Evolutionary conservation across 129 eudicot genomes (phyloP), one percentile per base, ranked within the genome.

Genomic region (Helianthus tuberosus): DNA sequence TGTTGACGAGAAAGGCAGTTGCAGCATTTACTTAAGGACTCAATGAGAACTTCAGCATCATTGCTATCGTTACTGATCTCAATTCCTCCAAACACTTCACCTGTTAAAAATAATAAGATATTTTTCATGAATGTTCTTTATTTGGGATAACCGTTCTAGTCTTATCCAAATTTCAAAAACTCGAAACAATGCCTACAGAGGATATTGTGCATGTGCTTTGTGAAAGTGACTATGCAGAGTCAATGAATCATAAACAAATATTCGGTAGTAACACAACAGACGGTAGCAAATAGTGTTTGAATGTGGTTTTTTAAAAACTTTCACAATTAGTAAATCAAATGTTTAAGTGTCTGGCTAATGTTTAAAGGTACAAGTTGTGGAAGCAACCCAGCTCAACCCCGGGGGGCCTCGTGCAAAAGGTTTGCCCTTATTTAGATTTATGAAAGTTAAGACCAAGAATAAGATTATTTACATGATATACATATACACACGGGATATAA

Each of bases 61-160:
- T 87, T 95, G 87, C 80, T 84, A 23, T 87, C 92, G 66, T 84
- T 77, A 69, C 69, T 49, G 60, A 95, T 29, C 44, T 89, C 72
- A 68, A 91, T 75, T 66, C 97, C 99, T 53, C 92, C 99, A 82
- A 83, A 95, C 27, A 95, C 86, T 87, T 95, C 99, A 77, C 99
- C 99, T 95, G 46, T 46, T 20, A 20, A 20, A 20, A 20, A 20
- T 20, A 20, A 20, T 20, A 20, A 20, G 23, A 20, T 20, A 20
- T 20, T 20, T 64, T 15, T 15, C 71, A 70, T 7, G 27, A 55
- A 23, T 25, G 39, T n/a, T 74, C 15, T 64, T 35, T 15, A 25
- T 41, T 14, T 38, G 17, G 57, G n/a, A 65, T 54, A 54, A 9
- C 5, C 14, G 36, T 13, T 53, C 57, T 17, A 54, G 9, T 60